Percentiles rank a stretch among this genome's conserved stretches.
These are phyloP conservation scores for Brasilioporus rufonigricans DNA, from an alignment of 768 basidiomycete species.

Conservation along the genomic window DNA sequence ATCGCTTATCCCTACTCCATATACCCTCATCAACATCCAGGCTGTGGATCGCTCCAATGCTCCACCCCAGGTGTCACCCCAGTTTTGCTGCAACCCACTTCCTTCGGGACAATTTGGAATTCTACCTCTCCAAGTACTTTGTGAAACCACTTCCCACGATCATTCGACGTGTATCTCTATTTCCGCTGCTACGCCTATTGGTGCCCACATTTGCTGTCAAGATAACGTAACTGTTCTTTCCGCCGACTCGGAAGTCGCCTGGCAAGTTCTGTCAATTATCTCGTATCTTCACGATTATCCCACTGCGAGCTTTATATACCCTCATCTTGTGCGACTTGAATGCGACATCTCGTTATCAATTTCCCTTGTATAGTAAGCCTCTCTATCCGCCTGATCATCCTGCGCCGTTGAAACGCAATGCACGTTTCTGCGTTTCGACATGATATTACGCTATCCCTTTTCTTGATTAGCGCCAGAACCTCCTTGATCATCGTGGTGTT, in stretches of 20 bases:
- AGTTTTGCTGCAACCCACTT: too few relatives aligned
- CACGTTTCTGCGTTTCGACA: not conserved
- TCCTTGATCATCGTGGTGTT: not conserved
- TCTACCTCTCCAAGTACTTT: not conserved
- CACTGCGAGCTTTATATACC: not conserved
- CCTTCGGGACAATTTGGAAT: not conserved
- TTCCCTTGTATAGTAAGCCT: not conserved
- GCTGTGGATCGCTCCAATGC: not conserved
- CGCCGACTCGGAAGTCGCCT: not conserved
- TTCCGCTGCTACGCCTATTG: conserved; percentile 7
- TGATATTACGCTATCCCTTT: not conserved
- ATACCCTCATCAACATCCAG: not conserved
- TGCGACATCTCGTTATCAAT: not conserved
- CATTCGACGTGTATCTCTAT: not conserved
- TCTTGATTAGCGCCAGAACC: not conserved
- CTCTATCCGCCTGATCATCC: not conserved
- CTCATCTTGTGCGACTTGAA: not conserved
- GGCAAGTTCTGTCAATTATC: too few relatives aligned
- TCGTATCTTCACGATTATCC: too few relatives aligned
- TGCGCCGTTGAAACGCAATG: not conserved
- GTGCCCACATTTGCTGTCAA: not conserved
- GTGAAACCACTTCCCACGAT: conserved; percentile 6
- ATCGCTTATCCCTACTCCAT: too few relatives aligned
- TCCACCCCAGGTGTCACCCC: not conserved
- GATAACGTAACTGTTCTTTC: not conserved